Evolutionary conservation across 768 basidiomycete genomes (phyloP), one percentile per base, ranked within the genome.

Genomic region (Antrodiella citrinella): DNA sequence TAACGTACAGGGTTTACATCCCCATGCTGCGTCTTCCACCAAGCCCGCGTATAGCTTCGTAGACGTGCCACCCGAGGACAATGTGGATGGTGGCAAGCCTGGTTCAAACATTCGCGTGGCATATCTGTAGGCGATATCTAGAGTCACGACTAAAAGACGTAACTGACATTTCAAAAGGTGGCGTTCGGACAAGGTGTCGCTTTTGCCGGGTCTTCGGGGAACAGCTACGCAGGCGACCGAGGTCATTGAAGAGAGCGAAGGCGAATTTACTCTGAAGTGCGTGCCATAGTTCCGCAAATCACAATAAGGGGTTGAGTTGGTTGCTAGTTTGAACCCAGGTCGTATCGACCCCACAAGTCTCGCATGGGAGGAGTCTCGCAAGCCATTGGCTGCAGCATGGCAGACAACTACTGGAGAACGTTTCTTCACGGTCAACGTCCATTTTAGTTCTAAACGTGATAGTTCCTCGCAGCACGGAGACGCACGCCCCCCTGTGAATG

Each of bases 61-160:
- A 22, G 69, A 74, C 46, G 71, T 84, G 38, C 68, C 70, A 26
- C 81, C 80, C 2, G 68, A 75, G 20, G 67, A 82, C 51, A 70
- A 69, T 24, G 62, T 73, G 58, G 82, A 84, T 54, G 82, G 82
- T 22, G 82, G 81, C 4, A 58, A 74, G 49, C 78, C 77, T 5
- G 82, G 82, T 19, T 80, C 79, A 26, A 84, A 84, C 56, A 84
- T 82, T 53, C 71, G 81, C 38, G 72, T 74, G 47, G 81, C 73
- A 2, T 81, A 76, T 56, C 55, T 82, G 74, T 79, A 57, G 57
- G 72, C 57, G 45, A 44, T 30, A 24, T n/a, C 23, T 26, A 43
- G 5, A 52, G 26, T 22, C 22, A 23, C 44, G 30, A 7, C 18
- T 18, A 26, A 26, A 18, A 15, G 10, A 44, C 4, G 42, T 53